These are phyloP conservation scores for Limonium bicolor DNA, from an alignment of 148 eudicot genomes.

Conservation along the genomic window DNA sequence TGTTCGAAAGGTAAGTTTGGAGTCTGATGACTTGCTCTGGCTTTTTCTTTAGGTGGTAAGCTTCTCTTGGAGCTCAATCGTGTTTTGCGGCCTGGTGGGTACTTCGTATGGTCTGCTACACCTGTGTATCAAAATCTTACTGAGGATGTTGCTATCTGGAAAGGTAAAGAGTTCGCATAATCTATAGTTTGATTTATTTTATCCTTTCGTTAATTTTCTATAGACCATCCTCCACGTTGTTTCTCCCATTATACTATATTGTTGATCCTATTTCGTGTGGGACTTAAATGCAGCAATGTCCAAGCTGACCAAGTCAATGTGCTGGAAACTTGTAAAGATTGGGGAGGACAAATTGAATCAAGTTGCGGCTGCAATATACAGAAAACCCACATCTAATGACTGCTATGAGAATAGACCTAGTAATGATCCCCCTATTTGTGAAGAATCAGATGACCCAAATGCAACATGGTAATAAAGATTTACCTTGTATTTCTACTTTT, in stretches of 20 bases:
- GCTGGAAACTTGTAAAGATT: conserved; percentile 47
- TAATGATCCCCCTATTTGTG: conserved; percentile 32
- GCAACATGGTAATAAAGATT: conserved; percentile 73
- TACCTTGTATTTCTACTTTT: too few relatives aligned
- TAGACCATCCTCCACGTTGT: too few relatives aligned
- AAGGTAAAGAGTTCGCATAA: too few relatives aligned
- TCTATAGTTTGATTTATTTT: too few relatives aligned
- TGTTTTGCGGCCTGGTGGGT: conserved; percentile 64
- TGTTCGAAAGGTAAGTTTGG: too few relatives aligned
- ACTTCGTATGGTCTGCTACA: conserved; percentile 79
- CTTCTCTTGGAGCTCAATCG: conserved; percentile 66
- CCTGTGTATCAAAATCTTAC: conserved; percentile 46
- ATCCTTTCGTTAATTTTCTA: too few relatives aligned
- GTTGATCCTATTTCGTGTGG: too few relatives aligned
- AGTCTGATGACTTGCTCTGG: too few relatives aligned
- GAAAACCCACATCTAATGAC: conserved; percentile 53
- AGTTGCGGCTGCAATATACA: conserved; percentile 48
- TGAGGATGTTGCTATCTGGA: conserved; percentile 50
- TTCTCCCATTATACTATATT: too few relatives aligned
- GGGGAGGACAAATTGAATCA: conserved; percentile 31
- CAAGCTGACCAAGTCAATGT: conserved; percentile 46
- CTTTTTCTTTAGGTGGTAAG: conserved; percentile 64
- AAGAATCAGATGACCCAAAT: conserved; percentile 34
- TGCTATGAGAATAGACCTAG: conserved; percentile 43
- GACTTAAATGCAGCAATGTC: conserved; percentile 41